These are phyloP conservation scores for Niebla homalea DNA, from an alignment of 495 filamentous ascomycete genomes.

Conservation along the genomic window DNA sequence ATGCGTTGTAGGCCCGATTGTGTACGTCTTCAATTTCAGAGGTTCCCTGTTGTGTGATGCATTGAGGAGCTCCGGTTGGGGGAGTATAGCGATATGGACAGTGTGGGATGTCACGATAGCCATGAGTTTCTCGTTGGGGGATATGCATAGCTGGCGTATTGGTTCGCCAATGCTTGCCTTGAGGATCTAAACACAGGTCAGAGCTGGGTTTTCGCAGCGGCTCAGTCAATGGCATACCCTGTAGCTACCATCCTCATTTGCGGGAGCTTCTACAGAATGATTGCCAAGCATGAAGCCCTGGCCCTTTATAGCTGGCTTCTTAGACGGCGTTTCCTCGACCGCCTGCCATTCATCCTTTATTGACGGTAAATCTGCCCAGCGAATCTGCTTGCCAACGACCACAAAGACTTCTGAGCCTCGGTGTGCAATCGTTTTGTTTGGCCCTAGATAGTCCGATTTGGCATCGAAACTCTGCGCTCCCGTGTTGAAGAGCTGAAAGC, in stretches of 20 bases:
- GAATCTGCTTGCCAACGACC: constrained; percentile 69
- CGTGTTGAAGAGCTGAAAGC: constrained; percentile 55
- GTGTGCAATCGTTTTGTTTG: constrained; percentile 55
- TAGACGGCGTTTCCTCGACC: constrained; percentile 21
- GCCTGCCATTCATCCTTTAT: constrained; percentile 62
- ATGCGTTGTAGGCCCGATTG: constrained; percentile 76
- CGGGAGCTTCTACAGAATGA: constrained; percentile 9
- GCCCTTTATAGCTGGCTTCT: constrained; percentile 5
- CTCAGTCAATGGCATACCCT: constrained; percentile 7
- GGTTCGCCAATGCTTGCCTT: constrained; percentile 57
- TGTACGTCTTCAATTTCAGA: constrained; percentile 67
- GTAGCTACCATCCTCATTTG: constrained; percentile 10
- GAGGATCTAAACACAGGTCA: constrained; percentile 26
- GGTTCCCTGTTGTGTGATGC: constrained; percentile 41
- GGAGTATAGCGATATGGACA: constrained; percentile 65
- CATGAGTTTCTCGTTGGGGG: constrained; percentile 62
- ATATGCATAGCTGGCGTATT: constrained; percentile 70
- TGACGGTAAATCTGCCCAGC: constrained; percentile 66
- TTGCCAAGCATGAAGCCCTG: neutral
- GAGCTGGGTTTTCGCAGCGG: neutral
- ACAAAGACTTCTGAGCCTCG: constrained; percentile 72
- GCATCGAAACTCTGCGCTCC: constrained; percentile 15
- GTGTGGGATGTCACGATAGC: constrained; percentile 76
- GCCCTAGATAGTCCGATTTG: constrained; percentile 31
- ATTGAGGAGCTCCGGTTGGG: constrained; percentile 59